A percentile compares a stretch with the other conserved stretches of the same genome.
These are phyloP conservation scores for Ascochyta rabiei DNA, from an alignment of 2,329 filamentous ascomycete genomes.

Conservation along the genomic window DNA sequence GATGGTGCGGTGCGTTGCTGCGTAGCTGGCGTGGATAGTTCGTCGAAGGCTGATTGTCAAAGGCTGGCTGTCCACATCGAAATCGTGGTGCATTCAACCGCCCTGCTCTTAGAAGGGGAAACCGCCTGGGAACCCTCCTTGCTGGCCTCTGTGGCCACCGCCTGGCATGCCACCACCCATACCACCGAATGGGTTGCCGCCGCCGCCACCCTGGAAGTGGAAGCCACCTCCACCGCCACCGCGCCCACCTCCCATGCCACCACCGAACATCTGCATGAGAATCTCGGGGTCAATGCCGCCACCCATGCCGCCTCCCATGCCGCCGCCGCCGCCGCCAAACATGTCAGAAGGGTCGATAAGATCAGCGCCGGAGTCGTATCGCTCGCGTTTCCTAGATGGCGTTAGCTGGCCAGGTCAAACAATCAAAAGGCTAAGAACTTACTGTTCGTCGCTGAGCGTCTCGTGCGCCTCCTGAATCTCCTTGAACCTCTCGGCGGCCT, in stretches of 20 bases:
- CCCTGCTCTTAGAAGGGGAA: slow-evolving; percentile 32
- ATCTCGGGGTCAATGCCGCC: slow-evolving; percentile 48
- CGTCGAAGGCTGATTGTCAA: neutral
- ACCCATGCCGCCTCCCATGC: slow-evolving; percentile 61
- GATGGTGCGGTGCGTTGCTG: slow-evolving; percentile 10
- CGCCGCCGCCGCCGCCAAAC: slow-evolving; percentile 67
- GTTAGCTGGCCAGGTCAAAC: slow-evolving; percentile 10
- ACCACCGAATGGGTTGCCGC: slow-evolving; percentile 44
- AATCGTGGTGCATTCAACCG: neutral
- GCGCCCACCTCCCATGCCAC: slow-evolving; percentile 54
- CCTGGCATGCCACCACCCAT: slow-evolving; percentile 45
- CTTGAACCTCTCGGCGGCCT: slow-evolving; percentile 92
- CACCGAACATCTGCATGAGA: slow-evolving; percentile 51
- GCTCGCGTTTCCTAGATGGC: slow-evolving; percentile 73
- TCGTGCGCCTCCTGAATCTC: slow-evolving; percentile 98
- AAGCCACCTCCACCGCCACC: slow-evolving; percentile 58
- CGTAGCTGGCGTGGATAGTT: neutral
- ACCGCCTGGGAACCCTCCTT: slow-evolving; percentile 23
- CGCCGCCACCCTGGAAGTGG: slow-evolving; percentile 51
- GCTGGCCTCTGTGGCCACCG: slow-evolving; percentile 35
- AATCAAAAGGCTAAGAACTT: slow-evolving; percentile 53
- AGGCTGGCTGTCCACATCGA: neutral
- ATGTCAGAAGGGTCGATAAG: slow-evolving; percentile 86
- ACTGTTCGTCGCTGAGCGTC: slow-evolving; percentile 90
- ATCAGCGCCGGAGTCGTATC: slow-evolving; percentile 92